A percentile compares a stretch with the other conserved stretches of the same genome.
Evolutionary conservation across 225 moss, liverwort and hornwort species (phyloP).

Genomic region (Climacium dendroides): DNA sequence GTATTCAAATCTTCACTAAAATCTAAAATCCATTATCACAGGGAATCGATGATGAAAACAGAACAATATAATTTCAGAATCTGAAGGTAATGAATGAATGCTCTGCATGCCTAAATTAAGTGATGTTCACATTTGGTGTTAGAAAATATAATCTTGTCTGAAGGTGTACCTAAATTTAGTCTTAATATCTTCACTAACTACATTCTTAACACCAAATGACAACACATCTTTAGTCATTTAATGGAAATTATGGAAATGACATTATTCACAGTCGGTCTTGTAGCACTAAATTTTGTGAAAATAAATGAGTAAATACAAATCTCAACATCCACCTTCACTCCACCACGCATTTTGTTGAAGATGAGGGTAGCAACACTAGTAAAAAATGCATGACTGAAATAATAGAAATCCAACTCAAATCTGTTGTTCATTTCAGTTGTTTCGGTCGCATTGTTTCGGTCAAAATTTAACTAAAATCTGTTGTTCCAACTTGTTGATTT

Average conservation of each 20-base stretch:
- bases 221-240: neutral
- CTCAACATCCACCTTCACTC: slow-evolving; percentile 20
- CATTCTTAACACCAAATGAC: neutral
- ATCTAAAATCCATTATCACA: neutral
- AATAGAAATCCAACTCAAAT: too few relatives aligned
- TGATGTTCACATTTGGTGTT: neutral
- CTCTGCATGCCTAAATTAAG: neutral
- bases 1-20: neutral
- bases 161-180: neutral
- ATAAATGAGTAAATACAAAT: neutral
- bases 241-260: neutral
- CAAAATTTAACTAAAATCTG: too few relatives aligned
- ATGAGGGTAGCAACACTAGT: slow-evolving; percentile 28
- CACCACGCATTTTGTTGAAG: slow-evolving; percentile 44
- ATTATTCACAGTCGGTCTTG: neutral
- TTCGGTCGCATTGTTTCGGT: too few relatives aligned
- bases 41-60: neutral
- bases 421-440: too few relatives aligned
- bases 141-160: neutral
- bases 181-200: neutral
- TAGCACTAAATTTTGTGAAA: neutral
- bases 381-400: too few relatives aligned
- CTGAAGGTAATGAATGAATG: neutral
- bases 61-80: neutral
- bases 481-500: too few relatives aligned